Conservation (phyloP, 1,284 basidiomycete species). For the Xerocomus cyaneibrunnescens region DNA sequence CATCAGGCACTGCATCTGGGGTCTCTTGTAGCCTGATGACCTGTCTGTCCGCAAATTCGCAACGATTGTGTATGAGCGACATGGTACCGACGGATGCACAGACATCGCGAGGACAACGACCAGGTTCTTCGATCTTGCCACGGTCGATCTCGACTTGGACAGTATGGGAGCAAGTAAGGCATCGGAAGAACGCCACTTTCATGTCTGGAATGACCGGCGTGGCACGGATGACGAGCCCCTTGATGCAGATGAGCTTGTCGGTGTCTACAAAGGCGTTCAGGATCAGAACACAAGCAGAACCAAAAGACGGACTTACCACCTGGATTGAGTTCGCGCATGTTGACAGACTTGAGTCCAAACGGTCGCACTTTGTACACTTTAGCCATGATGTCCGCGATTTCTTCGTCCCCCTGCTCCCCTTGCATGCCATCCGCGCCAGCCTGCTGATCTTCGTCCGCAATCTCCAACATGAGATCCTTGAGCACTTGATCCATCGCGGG, state of each 20-base stretch:
- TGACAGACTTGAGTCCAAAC: slow-evolving; percentile 79
- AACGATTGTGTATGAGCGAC: slow-evolving; percentile 96
- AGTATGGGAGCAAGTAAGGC: slow-evolving; percentile 93
- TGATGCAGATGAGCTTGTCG: slow-evolving; percentile 94
- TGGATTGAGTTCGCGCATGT: slow-evolving; percentile 92
- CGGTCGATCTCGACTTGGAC: slow-evolving; percentile 95
- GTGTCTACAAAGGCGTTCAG: slow-evolving; percentile 63
- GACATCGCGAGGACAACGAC: slow-evolving; percentile 88
- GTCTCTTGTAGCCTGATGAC: slow-evolving; percentile 96
- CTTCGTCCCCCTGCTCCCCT: slow-evolving; percentile 70
- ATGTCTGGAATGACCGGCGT: slow-evolving; percentile 99
- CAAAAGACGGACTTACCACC: slow-evolving; percentile 52
- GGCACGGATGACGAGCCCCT: slow-evolving; percentile 95
- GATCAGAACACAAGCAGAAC: neutral
- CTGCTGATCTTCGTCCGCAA: slow-evolving; percentile 76
- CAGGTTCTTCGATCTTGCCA: slow-evolving; percentile 93
- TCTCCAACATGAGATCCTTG: slow-evolving; percentile 85
- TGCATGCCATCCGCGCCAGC: slow-evolving; percentile 67
- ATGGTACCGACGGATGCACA: slow-evolving; percentile 88
- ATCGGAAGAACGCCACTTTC: slow-evolving; percentile 98
- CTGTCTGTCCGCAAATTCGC: slow-evolving; percentile 94
- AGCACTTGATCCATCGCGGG: slow-evolving; percentile 97
- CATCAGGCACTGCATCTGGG: slow-evolving; percentile 96
- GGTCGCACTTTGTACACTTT: slow-evolving; percentile 91
- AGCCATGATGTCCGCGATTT: slow-evolving; percentile 76